Evolutionary conservation across 345 rosid species (phyloP), one percentile per base, ranked within the genome.

Genomic region (Clausena lansium): DNA sequence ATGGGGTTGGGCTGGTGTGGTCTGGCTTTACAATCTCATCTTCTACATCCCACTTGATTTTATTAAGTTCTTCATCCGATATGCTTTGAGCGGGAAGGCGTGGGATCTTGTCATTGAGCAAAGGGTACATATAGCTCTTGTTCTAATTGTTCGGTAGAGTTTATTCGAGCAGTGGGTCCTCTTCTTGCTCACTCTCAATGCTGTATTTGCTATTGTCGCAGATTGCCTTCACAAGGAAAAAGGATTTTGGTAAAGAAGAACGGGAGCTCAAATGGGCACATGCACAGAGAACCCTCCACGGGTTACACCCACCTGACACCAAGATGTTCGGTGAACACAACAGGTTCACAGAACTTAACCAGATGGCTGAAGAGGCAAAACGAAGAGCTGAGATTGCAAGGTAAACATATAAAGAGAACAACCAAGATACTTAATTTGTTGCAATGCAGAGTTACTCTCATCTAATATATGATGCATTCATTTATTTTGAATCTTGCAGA

Each of bases 41-140:
- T 76, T 80, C 77, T 88, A 85, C 63, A 55, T 91, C 69, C 90
- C 86, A 2, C 89, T 87, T 30, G 91, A 89, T 71, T 76, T 85
- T 32, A 80, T 91, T 55, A 88, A 88, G 88, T 86, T 88, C 83
- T 63, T 87, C 50, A 82, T 75, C 54, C 86, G 86, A 74, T 90
- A 90, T 65, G 89, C 86, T 62, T 57, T 88, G 25, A 88, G 89
- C 9, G 92, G 86, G 60, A 86, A 72, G 79, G 91, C 93, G 20
- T 87, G 89, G 90, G 91, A 90, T 76, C 93, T 90, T 71, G 87
- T 88, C 70, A 86, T 90, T 2, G 88, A 90, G 74, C 93, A 88
- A 79, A 83, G 91, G 86, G 91, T 89, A 89, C 66, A 72, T 27
- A 35, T 33, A 25, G 0, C 22, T 47, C 59, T 35, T 36, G 7